Evolutionary conservation across 495 filamentous ascomycete species (phyloP), one percentile per base, ranked within the genome.

Genomic region (Xylaria palmicola): DNA sequence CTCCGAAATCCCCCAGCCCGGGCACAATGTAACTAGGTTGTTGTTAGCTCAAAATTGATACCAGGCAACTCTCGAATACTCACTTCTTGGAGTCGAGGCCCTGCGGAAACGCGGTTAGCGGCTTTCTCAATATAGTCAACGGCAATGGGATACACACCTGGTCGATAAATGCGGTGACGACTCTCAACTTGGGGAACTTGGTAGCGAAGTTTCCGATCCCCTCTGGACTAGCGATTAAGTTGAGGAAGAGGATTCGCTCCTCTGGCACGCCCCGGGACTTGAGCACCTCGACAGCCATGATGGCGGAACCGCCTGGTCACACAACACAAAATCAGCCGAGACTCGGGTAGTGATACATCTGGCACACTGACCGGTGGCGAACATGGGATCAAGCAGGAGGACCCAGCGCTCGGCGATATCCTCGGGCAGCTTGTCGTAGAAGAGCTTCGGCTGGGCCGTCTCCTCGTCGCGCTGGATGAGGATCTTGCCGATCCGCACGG

Each of bases 81-180:
- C 81, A 97, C 94, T 96, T 98, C 83, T 97, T 96, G 70, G 93
- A 93, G 74, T 98, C 89, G 37, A 98, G 79, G 15, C 94, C 94
- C 77, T 82, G 50, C 47, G 34, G 49, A 40, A 43, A 43, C 24
- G 48, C 47, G 17, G 59, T 78, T 74, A 77, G 73, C 45, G 57
- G 44, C 29, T 44, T 39, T 12, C 10, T 24, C 30, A 27, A 0
- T 13, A 30, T 60, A 17, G 10, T 43, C 20, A 17, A 12, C 22
- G 13, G 50, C n/a, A 48, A 40, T 17, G 24, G 13, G 43, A 36
- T 30, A 63, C 68, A 65, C 50, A 76, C 76, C 71, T 92, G 86
- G 69, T 98, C 94, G 65, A 98, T 85, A 70, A 98, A 98, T 15
- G 94, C 91, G n/a, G 94, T 97, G 44, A 98, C 91, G 17, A 98